Base-by-base conservation (phyloP, 2,329 filamentous ascomycete species). In the Gliomastix tumulicola region DNA sequence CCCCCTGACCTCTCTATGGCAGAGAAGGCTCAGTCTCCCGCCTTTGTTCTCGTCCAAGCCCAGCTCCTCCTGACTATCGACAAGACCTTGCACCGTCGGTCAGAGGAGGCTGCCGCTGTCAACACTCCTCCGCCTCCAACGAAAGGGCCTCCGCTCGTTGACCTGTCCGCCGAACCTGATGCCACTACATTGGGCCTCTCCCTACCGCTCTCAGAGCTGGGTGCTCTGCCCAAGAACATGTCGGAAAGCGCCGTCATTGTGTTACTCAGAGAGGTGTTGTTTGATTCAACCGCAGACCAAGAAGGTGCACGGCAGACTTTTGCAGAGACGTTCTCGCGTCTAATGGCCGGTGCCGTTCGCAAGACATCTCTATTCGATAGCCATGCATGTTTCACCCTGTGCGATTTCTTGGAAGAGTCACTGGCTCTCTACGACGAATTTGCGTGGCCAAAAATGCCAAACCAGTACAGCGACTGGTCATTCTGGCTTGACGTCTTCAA, bases 171-270 rank as follows among this genome's bases (percentile, higher is more conserved):
- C 18, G 51, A 69, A 8, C 18, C 32, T 12, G 36, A 34, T 15
- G 25, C 34, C 3, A 86, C 94, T 56, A 78, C 84, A 11, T 70
- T 79, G 7, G 72, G 76, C 19, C 68, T 79, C 28, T 68, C 82
- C 5, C 60, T 84, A 45, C 72, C 78, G 0, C 62, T 85, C 23
- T 71, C 80, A 11, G 74, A 80, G 9, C 66, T 63, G 25, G 90
- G 94, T 54, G n/a, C n/a, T n/a, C 73, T 84, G 34, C 71, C 84
- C 48, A 79, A 83, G 46, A 77, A 79, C 34, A 94, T 95, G 84
- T 79, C 82, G n/a, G 88, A 95, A 57, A 94, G 95, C 45, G 77
- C 88, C 39, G 64, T 94, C 37, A 76, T 96, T 38, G 81, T 90
- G 53, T 63, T 95, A 41, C 71, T 95, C 34, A 82, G 85, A 46